Percentiles rank a stretch among this genome's conserved stretches.
Conservation (phyloP, 2,329 filamentous ascomycete genomes). For the Epicoccum nigrum region DNA sequence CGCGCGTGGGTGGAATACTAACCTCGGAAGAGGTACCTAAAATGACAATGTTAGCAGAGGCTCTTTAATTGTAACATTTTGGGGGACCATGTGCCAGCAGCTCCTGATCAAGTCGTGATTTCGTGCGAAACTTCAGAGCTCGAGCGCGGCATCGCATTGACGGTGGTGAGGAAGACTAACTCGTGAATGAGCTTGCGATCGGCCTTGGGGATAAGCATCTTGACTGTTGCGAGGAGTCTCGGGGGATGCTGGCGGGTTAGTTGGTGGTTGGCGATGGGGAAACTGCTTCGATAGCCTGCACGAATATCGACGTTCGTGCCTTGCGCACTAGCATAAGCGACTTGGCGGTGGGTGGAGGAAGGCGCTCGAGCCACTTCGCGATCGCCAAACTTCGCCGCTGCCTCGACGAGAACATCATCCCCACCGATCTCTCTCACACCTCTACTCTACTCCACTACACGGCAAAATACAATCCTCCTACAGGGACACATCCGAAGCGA, state of each 20-base stretch:
- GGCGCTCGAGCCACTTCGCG: constrained; percentile 13
- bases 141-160: constrained; percentile 30
- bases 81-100: constrained; percentile 16
- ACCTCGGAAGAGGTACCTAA: constrained; percentile 52
- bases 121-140: constrained; percentile 35
- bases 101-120: constrained; percentile 40
- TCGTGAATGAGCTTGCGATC: constrained; percentile 99
- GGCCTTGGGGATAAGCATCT: constrained; percentile 96
- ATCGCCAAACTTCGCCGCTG: constrained; percentile 15
- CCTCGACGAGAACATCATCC: constrained; percentile 3
- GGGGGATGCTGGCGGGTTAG: constrained; percentile 29
- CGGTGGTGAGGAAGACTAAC: constrained; percentile 70
- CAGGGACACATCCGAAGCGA: not conserved
- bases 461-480: no score
- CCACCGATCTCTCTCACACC: not conserved
- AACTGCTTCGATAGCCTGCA: constrained; percentile 2
- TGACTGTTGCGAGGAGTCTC: constrained; percentile 47
- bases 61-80: constrained; percentile 16
- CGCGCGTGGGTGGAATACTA: constrained; percentile 41
- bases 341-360: constrained; percentile 7
- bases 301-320: constrained; percentile 22
- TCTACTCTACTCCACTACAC: not conserved
- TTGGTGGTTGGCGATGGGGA: constrained; percentile 17
- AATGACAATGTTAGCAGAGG: constrained; percentile 27
- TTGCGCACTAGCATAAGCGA: constrained; percentile 19